Base-by-base conservation (phyloP, 192 early-diverging fungal species). In the Backusella parvicylindrica region DNA sequence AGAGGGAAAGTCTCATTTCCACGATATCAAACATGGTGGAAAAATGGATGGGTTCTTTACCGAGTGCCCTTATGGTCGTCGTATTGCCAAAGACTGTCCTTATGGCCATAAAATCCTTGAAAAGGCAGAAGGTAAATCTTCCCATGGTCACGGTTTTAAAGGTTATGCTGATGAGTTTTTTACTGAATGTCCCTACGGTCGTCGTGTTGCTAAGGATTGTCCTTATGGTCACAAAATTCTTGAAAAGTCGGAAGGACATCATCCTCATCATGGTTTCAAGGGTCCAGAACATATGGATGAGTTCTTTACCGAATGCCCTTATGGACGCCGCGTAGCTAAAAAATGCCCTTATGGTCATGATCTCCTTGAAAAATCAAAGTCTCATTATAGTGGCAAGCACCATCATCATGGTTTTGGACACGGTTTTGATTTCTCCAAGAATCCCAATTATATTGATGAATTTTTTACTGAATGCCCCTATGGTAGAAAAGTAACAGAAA, bases 221-320 rank as follows among this genome's bases (percentile, higher is more conserved):
- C 68, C 68, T 2, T 70, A 70, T 30, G 68, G 68, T 18, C 33
- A 47, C 1, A 28, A 41, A 31, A 5, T 70, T 16, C 31, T 37
- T 37, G 66, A 35, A 68, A 68, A 68, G 35, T 23, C 38, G 16
- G 53, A 26, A 1, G 53, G 53, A 18, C 64, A 66, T 28, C 26
- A 30, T 12, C 28, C 53, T 50, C 1, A 21, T 3, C 53, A 60
- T 60, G 53, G 53, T 60, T 60, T 28, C 2, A 60, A 60, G 12
- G 5, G n/a, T n/a, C n/a, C n/a, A n/a, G n/a, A n/a, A n/a, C n/a
- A n/a, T n/a, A 56, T 56, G 11, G 23, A 56, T 2, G 7, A 30
- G 9, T 69, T 69, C 21, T 69, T 69, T 30, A 43, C 37, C 13
- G 68, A 69, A 26, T 69, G 68, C n/a, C 68, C 68, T 30, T 69